Evolutionary conservation across 345 rosid species (phyloP).

Genomic region (Eucalyptus dawsonii): DNA sequence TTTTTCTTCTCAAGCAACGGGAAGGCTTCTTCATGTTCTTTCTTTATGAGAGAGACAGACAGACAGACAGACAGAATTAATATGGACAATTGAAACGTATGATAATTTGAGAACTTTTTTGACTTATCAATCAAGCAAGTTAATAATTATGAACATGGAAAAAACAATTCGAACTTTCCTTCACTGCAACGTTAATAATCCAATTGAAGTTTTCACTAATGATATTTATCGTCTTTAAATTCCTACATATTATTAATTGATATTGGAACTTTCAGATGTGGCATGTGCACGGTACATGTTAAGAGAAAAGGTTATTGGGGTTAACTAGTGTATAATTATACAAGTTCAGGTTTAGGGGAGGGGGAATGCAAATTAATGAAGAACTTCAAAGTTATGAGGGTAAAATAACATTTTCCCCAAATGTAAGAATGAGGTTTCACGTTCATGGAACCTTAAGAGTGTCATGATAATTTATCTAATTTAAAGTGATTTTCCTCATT

Average conservation of each 20-base stretch:
- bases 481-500: neutral
- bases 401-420: too few species aligned
- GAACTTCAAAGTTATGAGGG: too few species aligned
- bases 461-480: too few species aligned
- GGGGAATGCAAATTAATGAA: too few species aligned
- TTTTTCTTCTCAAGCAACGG: neutral
- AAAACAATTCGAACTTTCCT: neutral
- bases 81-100: neutral
- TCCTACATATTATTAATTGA: neutral
- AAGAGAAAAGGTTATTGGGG: too few species aligned
- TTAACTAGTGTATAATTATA: too few species aligned
- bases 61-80: neutral
- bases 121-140: neutral
- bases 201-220: neutral
- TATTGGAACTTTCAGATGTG: neutral
- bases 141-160: too few species aligned
- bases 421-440: too few species aligned
- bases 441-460: too few species aligned
- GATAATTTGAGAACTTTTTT: neutral
- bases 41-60: neutral
- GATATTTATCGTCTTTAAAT: neutral
- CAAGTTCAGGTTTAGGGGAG: too few species aligned
- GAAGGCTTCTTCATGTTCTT: neutral
- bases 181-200: neutral
- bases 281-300: too few species aligned